Percentiles rank a stretch among this genome's conserved stretches.
Conservation (phyloP, 768 basidiomycete genomes). For the Phaeotremella fagi region DNA sequence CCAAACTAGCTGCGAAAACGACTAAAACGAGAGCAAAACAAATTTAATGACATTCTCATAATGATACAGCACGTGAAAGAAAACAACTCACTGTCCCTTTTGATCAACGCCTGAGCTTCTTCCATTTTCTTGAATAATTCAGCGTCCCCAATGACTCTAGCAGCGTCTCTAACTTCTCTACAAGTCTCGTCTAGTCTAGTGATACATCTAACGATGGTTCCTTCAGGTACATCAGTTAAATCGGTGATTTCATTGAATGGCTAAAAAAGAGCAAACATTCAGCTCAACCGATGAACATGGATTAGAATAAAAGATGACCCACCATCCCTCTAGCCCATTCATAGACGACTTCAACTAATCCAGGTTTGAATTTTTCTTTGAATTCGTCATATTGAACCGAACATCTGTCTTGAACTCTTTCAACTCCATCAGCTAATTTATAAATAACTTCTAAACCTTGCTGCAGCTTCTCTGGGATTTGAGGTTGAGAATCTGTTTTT, state of each 20-base stretch:
- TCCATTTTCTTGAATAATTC: conserved; percentile 98
- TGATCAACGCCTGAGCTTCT: conserved; percentile 85
- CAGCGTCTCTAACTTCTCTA: conserved; percentile 92
- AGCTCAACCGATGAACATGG: neutral
- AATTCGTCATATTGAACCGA: conserved; percentile 76
- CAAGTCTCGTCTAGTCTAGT: conserved; percentile 95
- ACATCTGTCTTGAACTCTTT: conserved; percentile 69
- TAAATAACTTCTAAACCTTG: conserved; percentile 73
- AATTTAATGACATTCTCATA: neutral
- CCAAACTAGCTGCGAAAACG: conserved; percentile 47
- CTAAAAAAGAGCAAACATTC: conserved; percentile 53
- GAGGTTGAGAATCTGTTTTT: conserved; percentile 85
- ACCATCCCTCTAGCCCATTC: conserved; percentile 99
- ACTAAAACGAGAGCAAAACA: conserved; percentile 17
- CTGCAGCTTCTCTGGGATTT: conserved; percentile 71
- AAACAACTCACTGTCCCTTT: conserved; percentile 86
- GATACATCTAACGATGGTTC: conserved; percentile 93
- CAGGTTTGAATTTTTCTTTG: conserved; percentile 75
- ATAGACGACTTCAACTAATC: conserved; percentile 91
- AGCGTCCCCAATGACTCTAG: conserved; percentile 92
- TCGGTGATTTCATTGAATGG: conserved; percentile 91
- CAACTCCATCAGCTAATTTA: conserved; percentile 71
- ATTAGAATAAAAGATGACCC: conserved; percentile 8
- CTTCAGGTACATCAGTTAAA: conserved; percentile 91
- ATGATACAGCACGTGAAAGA: neutral